Conservation (phyloP, 768 basidiomycete species). For the Gloeopeniophorella convolvens region DNA sequence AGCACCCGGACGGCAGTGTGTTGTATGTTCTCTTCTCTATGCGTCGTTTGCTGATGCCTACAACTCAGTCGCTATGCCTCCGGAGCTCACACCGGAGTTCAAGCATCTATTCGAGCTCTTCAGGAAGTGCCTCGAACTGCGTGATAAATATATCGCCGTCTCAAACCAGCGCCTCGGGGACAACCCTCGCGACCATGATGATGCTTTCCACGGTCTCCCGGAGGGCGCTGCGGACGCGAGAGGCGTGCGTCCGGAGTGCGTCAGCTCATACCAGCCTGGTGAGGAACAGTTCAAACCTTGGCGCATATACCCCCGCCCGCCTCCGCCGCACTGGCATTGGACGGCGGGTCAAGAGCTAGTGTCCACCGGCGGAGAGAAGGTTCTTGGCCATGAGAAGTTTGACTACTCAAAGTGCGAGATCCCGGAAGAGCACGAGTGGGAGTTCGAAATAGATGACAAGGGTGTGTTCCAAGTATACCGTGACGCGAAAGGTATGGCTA, state of each 20-base stretch:
- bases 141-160: constrained; percentile 89
- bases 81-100: constrained; percentile 25
- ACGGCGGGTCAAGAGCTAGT: constrained; percentile 42
- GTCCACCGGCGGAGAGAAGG: constrained; percentile 33
- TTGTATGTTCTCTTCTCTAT: constrained; percentile 13
- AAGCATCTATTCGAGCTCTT: constrained; percentile 57
- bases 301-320: constrained; percentile 89
- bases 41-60: constrained; percentile 14
- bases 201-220: constrained; percentile 61
- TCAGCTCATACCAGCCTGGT: constrained; percentile 25
- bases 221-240: constrained; percentile 55
- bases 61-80: not conserved
- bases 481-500: constrained; percentile 29
- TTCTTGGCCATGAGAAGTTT: constrained; percentile 44
- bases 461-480: constrained; percentile 89
- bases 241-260: constrained; percentile 59
- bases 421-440: constrained; percentile 52
- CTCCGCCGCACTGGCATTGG: constrained; percentile 97
- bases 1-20: constrained; percentile 9
- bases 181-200: constrained; percentile 90
- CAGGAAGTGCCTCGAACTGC: constrained; percentile 78
- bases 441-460: constrained; percentile 72
- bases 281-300: constrained; percentile 49
- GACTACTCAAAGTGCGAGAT: constrained; percentile 66
- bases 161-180: constrained; percentile 92